Base-by-base conservation (phyloP, 1,284 basidiomycete genomes). In the Fomitopsis betulina region DNA sequence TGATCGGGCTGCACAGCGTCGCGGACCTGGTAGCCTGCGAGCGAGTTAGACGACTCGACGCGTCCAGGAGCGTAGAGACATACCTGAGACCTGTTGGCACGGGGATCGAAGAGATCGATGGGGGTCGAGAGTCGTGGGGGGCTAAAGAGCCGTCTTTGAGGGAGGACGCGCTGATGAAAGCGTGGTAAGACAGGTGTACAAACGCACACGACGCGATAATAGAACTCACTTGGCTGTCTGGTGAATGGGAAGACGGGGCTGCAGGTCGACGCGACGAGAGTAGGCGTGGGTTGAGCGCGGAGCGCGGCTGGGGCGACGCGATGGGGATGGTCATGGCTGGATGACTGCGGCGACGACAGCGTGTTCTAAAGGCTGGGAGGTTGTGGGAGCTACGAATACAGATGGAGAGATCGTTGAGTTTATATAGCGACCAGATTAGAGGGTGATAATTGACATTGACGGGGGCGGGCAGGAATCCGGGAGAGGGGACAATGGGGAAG, bases 1-100 rank as follows among this genome's bases (percentile, higher is more conserved):
- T 35, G 33, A 59, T 64, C 65, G 70, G 60, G 64, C 62, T 68
- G 68, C 70, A 72, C 32, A 65, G 56, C 42, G 59, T 19, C 25
- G 66, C 55, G 39, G 68, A 60, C 63, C 69, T 71, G 54, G 69
- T 67, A 62, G 67, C 62, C 70, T 71, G 64, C 38, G 57, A 53
- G 55, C 59, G 56, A 27, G 57, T 60, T 39, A 65, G 58, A 51
- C 53, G 38, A 53, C 12, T 37, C 17, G 47, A 57, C 50, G 33
- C 30, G 27, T 49, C 49, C 49, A 58, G 59, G 56, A 56, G 25
- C n/a, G 25, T 19, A 17, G 15, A 27, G 21, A 57, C 65, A 56
- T 42, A 67, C 67, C 53, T 65, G 59, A 54, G 63, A 39, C 39
- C 58, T 60, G 56, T 58, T 60, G 15, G 60, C 56, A 50, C 59